Base-by-base conservation (phyloP, 495 filamentous ascomycete genomes). In the Talaromyces wortmannii region DNA sequence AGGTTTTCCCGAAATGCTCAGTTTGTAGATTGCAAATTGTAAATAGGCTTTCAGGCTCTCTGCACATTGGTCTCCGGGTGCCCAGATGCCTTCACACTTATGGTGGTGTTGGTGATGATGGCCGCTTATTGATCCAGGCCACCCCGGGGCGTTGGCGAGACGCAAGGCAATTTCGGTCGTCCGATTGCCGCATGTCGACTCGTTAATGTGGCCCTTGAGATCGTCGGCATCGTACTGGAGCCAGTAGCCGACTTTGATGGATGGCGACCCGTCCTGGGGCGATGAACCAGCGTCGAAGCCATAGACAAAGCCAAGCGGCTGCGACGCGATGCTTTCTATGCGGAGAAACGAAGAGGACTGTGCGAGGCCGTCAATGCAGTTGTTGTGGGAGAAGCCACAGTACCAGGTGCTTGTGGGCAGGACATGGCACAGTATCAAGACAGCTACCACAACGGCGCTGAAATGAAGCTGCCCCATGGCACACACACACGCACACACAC, bases 1-100 rank as follows among this genome's bases (percentile, higher is more conserved):
- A 23, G 63, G 61, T 4, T 64, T 52, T 4, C 65, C 70, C 33
- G 65, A 67, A 2, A 44, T 58, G 4, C 65, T 55, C 11, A 74
- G 63, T 2, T 52, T 52, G 31, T 60, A 75, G 8, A 77, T 68
- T 7, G 52, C 53, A 12, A 58, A 32, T 42, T 65, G 59, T 7
- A 77, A 51, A 6, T 60, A 48, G 0, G 48, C 48, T 55, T 71
- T 74, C 32, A 77, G 52, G 56, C 70, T 67, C 3, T 48, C 52
- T 0, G 72, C 70, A 56, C 74, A 77, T 30, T 61, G 48, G 23
- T 23, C 4, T 23, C 23, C 23, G 6, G 56, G 18, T 0, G 71
- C 69, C 74, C 72, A 75, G 16, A 77, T 66, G 2, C 69, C 67
- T 53, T 77, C 69, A 48, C 74, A 77, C 18, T 69, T 71, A 62